Evolutionary conservation across 1,284 basidiomycete species (phyloP), one percentile per base, ranked within the genome.

Genomic region (Acaromyces ingoldii): DNA sequence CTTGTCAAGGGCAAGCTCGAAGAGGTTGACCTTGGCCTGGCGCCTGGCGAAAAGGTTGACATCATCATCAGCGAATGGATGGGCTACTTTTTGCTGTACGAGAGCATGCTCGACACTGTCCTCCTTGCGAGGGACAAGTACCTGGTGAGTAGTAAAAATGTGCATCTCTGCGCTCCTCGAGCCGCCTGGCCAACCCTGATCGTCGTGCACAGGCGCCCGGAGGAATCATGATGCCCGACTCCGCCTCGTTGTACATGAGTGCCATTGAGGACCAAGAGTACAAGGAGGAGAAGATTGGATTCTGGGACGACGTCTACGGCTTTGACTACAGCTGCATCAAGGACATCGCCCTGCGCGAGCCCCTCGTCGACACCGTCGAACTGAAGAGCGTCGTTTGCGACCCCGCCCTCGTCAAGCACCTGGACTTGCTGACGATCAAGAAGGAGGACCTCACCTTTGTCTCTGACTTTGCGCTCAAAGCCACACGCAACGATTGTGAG

Each of bases 21-120:
- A 78, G 92, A 96, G 51, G 81, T 85, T 22, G 78, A 68, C 56
- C 75, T 54, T 82, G 85, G 65, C 1, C 54, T 75, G 3, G 70
- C 60, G 2, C 68, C 67, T 1, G 58, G 63, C 28, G 70, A 68
- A n/a, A 74, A 75, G 60, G 72, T 74, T 74, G 95, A 99, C 77
- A 95, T 99, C 77, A 97, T 99, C 80, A 91, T 99, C 76, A 97
- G 92, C 56, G 95, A 99, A 77, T 95, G 91, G 90, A 95, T 95
- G 90, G 90, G 90, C 41, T 80, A 78, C 75, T 79, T 79, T 70
- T 65, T 79, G 42, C 83, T 98, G 22, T 99, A 98, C 81, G 95
- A 99, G 77, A 93, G 90, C 75, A 98, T 99, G 95, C 84, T 98
- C 62, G 93, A 98, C 79, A 96, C 93, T 38, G 95, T 99, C 48